Conservation (phyloP, 169 alveolate genomes). For the Plasmodium knowlesi region DNA sequence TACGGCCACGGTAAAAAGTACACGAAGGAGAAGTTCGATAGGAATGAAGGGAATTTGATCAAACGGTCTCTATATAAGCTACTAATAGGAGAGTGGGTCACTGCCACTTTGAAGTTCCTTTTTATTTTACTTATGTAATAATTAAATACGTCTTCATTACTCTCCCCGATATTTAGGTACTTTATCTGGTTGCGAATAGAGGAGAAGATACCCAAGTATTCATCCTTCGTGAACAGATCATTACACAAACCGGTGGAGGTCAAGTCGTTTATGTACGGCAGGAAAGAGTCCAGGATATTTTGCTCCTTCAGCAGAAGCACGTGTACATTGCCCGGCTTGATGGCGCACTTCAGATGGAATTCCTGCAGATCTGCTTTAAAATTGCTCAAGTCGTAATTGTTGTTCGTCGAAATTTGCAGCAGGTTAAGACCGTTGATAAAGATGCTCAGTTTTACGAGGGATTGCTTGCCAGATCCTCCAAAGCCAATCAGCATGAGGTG, state of each 20-base stretch:
- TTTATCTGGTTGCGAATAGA: slow-evolving; percentile 87
- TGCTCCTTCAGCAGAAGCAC: slow-evolving; percentile 95
- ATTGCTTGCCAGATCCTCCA: slow-evolving; percentile 98
- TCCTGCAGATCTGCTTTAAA: slow-evolving; percentile 92
- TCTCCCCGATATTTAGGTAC: slow-evolving; percentile 81
- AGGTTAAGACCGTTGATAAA: slow-evolving; percentile 91
- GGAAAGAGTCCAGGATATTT: slow-evolving; percentile 92
- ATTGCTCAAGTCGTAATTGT: slow-evolving; percentile 91
- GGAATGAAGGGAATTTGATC: slow-evolving; percentile 61
- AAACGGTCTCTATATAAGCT: slow-evolving; percentile 66
- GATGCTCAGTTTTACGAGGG: slow-evolving; percentile 93
- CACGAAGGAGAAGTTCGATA: slow-evolving; percentile 91
- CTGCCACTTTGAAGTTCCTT: slow-evolving; percentile 79
- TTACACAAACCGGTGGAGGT: slow-evolving; percentile 95
- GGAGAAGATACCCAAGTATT: slow-evolving; percentile 90
- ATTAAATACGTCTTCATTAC: slow-evolving; percentile 91
- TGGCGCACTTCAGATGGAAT: slow-evolving; percentile 94
- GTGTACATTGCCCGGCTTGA: slow-evolving; percentile 92
- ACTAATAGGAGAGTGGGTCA: slow-evolving; percentile 75
- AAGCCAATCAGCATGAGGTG: slow-evolving; percentile 96
- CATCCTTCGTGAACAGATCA: slow-evolving; percentile 94
- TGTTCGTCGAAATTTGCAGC: slow-evolving; percentile 90
- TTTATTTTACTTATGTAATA: slow-evolving; percentile 81
- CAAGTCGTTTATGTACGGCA: slow-evolving; percentile 95
- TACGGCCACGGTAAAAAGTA: slow-evolving; percentile 98